Evolutionary conservation across 805 yeast species (phyloP).

Genomic region (Saccharomyces mikatae): DNA sequence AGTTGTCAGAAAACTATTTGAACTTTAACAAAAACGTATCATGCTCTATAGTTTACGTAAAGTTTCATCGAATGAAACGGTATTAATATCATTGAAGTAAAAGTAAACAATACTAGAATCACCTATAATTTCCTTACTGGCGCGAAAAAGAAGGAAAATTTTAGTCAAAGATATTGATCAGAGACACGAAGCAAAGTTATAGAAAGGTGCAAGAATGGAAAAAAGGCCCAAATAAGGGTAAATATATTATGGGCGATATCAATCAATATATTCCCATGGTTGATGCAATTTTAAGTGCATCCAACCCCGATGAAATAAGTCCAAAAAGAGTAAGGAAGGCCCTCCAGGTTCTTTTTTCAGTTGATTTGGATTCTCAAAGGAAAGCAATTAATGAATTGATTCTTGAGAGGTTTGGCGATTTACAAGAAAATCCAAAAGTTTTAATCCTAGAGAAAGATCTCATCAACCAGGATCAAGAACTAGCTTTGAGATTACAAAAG

Average conservation of each 20-base stretch:
- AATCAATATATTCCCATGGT: slow-evolving; percentile 50
- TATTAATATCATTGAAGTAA: background rate
- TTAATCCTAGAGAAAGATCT: slow-evolving; percentile 31
- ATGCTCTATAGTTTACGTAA: background rate
- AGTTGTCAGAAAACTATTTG: slow-evolving; percentile 23
- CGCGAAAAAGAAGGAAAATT: background rate
- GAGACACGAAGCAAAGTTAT: background rate
- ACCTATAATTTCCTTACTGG: background rate
- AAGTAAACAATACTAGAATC: background rate
- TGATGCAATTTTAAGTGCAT: slow-evolving; percentile 65
- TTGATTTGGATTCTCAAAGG: slow-evolving; percentile 44
- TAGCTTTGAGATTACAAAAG: slow-evolving; percentile 43
- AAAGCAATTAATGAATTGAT: slow-evolving; percentile 54
- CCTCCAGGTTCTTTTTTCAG: slow-evolving; percentile 57
- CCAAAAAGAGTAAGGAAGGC: slow-evolving; percentile 67
- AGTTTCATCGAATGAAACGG: background rate
- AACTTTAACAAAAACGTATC: slow-evolving; percentile 8
- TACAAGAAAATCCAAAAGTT: slow-evolving; percentile 29
- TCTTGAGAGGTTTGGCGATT: slow-evolving; percentile 47
- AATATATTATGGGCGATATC: slow-evolving; percentile 10
- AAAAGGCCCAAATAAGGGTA: background rate
- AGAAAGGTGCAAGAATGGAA: background rate
- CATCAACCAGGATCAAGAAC: slow-evolving; percentile 25
- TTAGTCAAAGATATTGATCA: background rate
- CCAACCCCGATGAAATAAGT: slow-evolving; percentile 61